Evolutionary conservation across 2,329 filamentous ascomycete species (phyloP).

Genomic region (Thielaviopsis musarum): DNA sequence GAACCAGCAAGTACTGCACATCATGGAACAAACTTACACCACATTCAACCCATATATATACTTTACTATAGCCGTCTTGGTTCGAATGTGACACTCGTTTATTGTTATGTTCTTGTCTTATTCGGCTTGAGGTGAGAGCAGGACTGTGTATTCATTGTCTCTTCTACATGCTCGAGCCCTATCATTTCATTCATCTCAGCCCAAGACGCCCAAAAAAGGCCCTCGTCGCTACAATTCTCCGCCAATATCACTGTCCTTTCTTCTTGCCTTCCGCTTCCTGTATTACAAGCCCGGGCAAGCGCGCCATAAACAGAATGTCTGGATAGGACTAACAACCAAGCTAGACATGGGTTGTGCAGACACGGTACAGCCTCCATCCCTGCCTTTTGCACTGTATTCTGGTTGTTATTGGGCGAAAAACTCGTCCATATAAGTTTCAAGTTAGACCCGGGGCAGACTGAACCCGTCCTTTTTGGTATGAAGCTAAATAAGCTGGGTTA

Average conservation of each 20-base stretch:
- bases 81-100: background rate
- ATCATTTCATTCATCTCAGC: background rate
- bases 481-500: no score
- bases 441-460: background rate
- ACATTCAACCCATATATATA: no score
- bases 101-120: background rate
- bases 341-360: background rate
- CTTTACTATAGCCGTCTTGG: background rate
- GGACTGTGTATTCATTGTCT: background rate
- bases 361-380: background rate
- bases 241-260: background rate
- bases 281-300: background rate
- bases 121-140: background rate
- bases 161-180: background rate
- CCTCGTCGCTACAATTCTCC: background rate
- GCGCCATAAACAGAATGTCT: background rate
- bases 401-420: background rate
- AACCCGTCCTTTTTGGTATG: background rate
- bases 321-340: background rate
- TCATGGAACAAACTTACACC: background rate
- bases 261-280: background rate
- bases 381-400: background rate
- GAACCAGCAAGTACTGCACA: background rate
- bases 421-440: background rate
- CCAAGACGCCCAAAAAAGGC: background rate